Evolutionary conservation across 1,284 basidiomycete genomes (phyloP), one percentile per base, ranked within the genome.

Genomic region (Pascua guehoae): DNA sequence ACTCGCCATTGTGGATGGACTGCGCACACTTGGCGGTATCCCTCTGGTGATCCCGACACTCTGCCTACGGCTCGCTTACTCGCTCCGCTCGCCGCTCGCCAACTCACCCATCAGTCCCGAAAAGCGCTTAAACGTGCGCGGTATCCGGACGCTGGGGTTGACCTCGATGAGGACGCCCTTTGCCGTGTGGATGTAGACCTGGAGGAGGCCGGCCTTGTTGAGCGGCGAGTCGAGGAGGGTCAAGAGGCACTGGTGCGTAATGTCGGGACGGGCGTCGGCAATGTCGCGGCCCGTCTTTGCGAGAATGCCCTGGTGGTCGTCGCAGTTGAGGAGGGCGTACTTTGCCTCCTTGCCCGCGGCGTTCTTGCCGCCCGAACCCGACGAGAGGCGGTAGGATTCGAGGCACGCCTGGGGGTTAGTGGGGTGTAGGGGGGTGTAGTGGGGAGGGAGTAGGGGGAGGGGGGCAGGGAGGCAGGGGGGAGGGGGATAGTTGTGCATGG

Each of bases 101-200:
- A 51, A 75, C 89, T 67, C 71, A 93, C 92, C 91, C 96, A 99
- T 99, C 59, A 99, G 80, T 41, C 95, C 95, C 58, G 90, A 92
- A 79, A 99, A 99, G 8, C 95, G 86, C 80, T 99, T 99, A 79
- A 99, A 98, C 8, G 95, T 99, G 62, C 95, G 83, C 11, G 95
- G 95, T 70, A 99, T 99, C 61, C 95, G 85, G 36, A 99, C 93
- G 76, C 91, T 89, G 8, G 95, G 95, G 76, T 99, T 98, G 65
- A 99, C 92, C 79, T 99, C 96, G 75, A 99, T 98, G 49, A 99
- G 84, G 16, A 96, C 91, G 48, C 94, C 94, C 70, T 89, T 91
- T 32, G 92, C 89, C 8, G 95, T 99, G 80, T 98, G 95, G 62
- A 99, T 97, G 80, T 96, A 99, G 37, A 99, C 94, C 78, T 98